Base-by-base conservation (phyloP, 345 rosid species). In the Iberis pinnata region DNA sequence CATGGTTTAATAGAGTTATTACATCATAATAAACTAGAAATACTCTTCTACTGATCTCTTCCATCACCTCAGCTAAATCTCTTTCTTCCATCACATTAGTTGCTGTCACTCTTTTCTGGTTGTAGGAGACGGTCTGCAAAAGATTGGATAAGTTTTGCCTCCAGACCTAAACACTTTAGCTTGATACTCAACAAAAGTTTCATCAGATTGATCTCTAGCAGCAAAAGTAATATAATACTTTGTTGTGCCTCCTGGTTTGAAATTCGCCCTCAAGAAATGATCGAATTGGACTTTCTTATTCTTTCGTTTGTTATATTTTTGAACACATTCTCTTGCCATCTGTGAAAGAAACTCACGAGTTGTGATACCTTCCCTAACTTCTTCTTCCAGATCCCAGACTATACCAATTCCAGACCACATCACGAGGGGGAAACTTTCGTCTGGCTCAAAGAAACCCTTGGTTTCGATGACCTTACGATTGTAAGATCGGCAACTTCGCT, bases 51-150 rank as follows among this genome's bases (percentile, higher is more conserved):
- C n/a, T n/a, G n/a, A n/a, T n/a, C n/a, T n/a, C n/a, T n/a, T n/a
- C n/a, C n/a, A n/a, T n/a, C n/a, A n/a, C n/a, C n/a, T n/a, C n/a
- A n/a, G n/a, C n/a, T n/a, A n/a, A n/a, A n/a, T n/a, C n/a, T n/a
- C n/a, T n/a, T n/a, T n/a, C n/a, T n/a, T n/a, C n/a, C n/a, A n/a
- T n/a, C n/a, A n/a, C n/a, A n/a, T n/a, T n/a, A n/a, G n/a, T n/a
- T n/a, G n/a, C n/a, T n/a, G n/a, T n/a, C n/a, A n/a, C n/a, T n/a
- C n/a, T n/a, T n/a, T n/a, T n/a, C n/a, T n/a, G n/a, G n/a, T n/a
- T n/a, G n/a, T n/a, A n/a, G n/a, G n/a, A n/a, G n/a, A n/a, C n/a
- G 58, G 64, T 36, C 64, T 60, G 46, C 64, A 49, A 18, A 60
- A 29, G 32, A 60, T 60, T 31, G 64, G 64, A 13, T 48, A 38